Base-by-base conservation (phyloP, 768 basidiomycete genomes). In the Nevesoporus exiguus region DNA sequence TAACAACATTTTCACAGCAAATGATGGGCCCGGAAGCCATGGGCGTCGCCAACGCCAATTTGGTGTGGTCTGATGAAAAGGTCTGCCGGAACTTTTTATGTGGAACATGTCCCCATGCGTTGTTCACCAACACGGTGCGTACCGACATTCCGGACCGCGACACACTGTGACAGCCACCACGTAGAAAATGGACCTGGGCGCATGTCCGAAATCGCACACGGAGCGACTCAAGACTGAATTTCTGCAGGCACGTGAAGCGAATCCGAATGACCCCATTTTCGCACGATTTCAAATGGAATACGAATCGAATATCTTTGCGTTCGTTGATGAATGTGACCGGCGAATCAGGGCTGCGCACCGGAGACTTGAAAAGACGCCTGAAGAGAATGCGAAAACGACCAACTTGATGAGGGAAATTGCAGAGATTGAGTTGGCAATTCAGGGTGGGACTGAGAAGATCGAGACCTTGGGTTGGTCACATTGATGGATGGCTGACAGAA, bases 11-110 rank as follows among this genome's bases (percentile, higher is more conserved):
- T 42, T 55, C 56, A 48, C 58, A 97, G 95, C 95, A 97, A 95
- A 97, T 96, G 93, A 98, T 98, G 95, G 96, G 93, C n/a, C 90
- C 96, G 43, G 96, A 99, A 75, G 94, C 97, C 19, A 96, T 99
- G 93, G 97, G 97, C 64, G 86, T 94, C 41, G 85, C 90, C 42
- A 93, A 91, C 62, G 86, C 88, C 60, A 95, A 98, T 74, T 78
- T 97, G 55, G 84, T 86, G 59, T 95, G 94, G 90, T 86, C 84
- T 30, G 92, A 95, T 73, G 94, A 96, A 64, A 98, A 98, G 80
- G 96, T 98, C 8, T 98, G 97, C 82, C 83, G 90, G 69, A 98
- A 98, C 75, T 98, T 93, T 77, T 76, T 98, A 29, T 98, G 96
- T 65, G 97, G 97, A 49, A 95, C 92, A n/a, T 99, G 97, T 70